Base-by-base conservation (phyloP, 2,329 filamentous ascomycete species). In the Xenosphaeropsis pyriputrescens region DNA sequence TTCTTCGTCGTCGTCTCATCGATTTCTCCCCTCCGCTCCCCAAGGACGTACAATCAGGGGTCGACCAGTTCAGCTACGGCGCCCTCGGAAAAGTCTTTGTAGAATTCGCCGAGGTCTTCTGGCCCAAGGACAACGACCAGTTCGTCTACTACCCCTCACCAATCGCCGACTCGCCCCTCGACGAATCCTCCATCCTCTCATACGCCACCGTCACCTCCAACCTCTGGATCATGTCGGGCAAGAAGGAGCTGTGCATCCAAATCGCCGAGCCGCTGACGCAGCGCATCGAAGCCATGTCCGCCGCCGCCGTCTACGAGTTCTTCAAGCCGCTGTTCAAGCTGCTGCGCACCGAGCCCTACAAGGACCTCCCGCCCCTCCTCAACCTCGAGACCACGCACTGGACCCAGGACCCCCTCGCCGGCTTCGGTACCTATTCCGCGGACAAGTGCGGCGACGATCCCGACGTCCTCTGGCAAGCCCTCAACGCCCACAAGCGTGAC, bases 361-460 rank as follows among this genome's bases (percentile, higher is more conserved):
- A 60, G 41, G 58, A 59, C 31, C 51, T 63, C 15, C 60, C 60
- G 2, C 50, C 48, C 4, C 50, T 61, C 18, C 38, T 59, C 35
- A 54, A 54, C 46, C 50, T 63, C 41, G 59, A 63, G 48, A 59
- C 58, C 17, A 63, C 60, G 26, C 57, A 61, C 44, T 63, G 60
- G 60, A 61, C 59, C 2, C 57, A 58, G 41, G 60, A 63, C 45
- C 55, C 58, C 4, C 49, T 61, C 36, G 60, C 60, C 16, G 60
- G 60, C n/a, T 62, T 54, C 37, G 60, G 60, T 18, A 53, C 51
- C 29, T 63, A 63, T 43, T 58, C 57, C n/a, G 59, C 60, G 15
- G 60, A 63, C 43, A 63, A 63, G 41, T 57, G 57, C n/a, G 59
- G 58, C 5, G 60, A 63, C 39, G 57, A 63, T n/a, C 53, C 58